Percentiles rank a stretch among this genome's conserved stretches.
phyloP scores from a whole-genome alignment of 2,329 filamentous ascomycete genomes.

The Penicillium sp. region DNA sequence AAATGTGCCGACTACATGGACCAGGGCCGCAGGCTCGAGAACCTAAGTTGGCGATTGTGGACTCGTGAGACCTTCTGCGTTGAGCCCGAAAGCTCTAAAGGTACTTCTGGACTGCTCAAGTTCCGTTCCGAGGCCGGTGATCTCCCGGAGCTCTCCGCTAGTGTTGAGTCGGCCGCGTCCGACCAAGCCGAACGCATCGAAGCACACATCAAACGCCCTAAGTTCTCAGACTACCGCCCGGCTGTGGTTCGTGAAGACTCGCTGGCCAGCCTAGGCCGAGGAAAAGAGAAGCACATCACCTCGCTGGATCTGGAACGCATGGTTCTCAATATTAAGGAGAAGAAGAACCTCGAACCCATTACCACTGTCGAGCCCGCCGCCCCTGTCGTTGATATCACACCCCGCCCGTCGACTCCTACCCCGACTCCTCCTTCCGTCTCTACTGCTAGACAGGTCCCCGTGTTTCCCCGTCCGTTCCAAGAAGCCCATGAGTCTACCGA shows the following conservation, averaged over 20 bases:
- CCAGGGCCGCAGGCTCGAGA: slow-evolving; percentile 88
- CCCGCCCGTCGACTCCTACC: slow-evolving; percentile 44
- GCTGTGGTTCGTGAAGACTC: slow-evolving; percentile 53
- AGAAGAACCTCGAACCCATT: slow-evolving; percentile 64
- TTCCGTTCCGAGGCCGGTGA: slow-evolving; percentile 50
- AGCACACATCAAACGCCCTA: slow-evolving; percentile 59
- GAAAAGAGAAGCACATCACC: slow-evolving; percentile 85
- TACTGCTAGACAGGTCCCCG: slow-evolving; percentile 33
- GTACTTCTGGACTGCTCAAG: slow-evolving; percentile 51
- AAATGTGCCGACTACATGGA: slow-evolving; percentile 92
- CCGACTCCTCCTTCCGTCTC: slow-evolving; percentile 35
- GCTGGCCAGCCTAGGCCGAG: slow-evolving; percentile 66
- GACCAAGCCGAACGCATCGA: slow-evolving; percentile 60
- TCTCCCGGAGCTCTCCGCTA: slow-evolving; percentile 72
- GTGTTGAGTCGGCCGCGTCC: slow-evolving; percentile 69
- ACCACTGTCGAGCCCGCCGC: slow-evolving; percentile 43
- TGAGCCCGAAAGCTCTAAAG: slow-evolving; percentile 58
- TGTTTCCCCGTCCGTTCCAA: slow-evolving; percentile 24
- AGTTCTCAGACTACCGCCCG: slow-evolving; percentile 66
- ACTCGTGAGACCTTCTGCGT: slow-evolving; percentile 90
- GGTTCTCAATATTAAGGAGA: slow-evolving; percentile 87
- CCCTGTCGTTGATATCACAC: slow-evolving; percentile 44
- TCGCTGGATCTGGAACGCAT: slow-evolving; percentile 91
- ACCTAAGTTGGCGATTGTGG: slow-evolving; percentile 95
- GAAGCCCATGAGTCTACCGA: slow-evolving; percentile 52